A percentile compares a stretch with the other conserved stretches of the same genome.
Evolutionary conservation across 2,329 filamentous ascomycete genomes (phyloP).

Genomic region (Podosphaera xanthii): DNA sequence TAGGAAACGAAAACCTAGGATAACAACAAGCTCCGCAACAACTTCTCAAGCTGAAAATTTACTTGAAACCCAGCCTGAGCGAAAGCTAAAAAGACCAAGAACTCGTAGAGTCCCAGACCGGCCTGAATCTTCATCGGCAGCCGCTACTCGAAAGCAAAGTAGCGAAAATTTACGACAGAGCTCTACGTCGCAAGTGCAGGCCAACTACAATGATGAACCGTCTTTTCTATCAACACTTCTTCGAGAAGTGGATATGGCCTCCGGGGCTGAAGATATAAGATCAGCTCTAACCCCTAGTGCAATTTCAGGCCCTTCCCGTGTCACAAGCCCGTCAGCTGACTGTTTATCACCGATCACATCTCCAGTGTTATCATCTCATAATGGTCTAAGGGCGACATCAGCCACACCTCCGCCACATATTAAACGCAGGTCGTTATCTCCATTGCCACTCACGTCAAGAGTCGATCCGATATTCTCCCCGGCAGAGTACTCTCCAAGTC

Average conservation of each 20-base stretch:
- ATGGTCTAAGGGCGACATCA: constrained; percentile 43
- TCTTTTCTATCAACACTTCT: constrained; percentile 73
- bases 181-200: constrained; percentile 10
- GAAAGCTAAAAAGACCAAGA: constrained; percentile 70
- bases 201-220: constrained; percentile 28
- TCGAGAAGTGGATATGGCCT: constrained; percentile 59
- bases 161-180: constrained; percentile 6
- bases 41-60: constrained; percentile 42
- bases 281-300: constrained; percentile 8
- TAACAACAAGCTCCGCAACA: constrained; percentile 30
- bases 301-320: constrained; percentile 8
- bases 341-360: constrained; percentile 44
- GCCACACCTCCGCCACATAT: constrained; percentile 45
- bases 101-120: constrained; percentile 42
- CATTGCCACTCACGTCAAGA: constrained; percentile 44
- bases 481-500: constrained; percentile 48
- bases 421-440: constrained; percentile 37
- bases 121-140: constrained; percentile 19
- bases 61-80: constrained; percentile 39
- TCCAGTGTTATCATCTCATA: constrained; percentile 37
- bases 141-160: constrained; percentile 16
- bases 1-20: constrained; percentile 48
- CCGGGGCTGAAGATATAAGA: constrained; percentile 32
- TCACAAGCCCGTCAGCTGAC: constrained; percentile 18
- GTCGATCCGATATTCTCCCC: constrained; percentile 55